Evolutionary conservation across 768 basidiomycete genomes (phyloP).

Genomic region (Nidularia pulvinata): DNA sequence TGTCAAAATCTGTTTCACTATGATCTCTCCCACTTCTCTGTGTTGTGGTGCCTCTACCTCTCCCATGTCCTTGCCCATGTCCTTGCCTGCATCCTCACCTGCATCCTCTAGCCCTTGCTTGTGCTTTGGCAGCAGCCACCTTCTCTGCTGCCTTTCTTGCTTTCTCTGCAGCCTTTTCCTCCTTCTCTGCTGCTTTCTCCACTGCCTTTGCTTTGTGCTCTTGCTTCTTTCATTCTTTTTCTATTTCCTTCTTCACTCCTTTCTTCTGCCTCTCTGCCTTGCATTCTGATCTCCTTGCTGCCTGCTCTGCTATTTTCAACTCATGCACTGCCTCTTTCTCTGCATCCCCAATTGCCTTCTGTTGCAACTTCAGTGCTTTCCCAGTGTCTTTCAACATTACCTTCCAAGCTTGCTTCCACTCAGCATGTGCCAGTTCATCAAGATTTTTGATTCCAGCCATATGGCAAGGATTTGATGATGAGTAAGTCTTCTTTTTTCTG

Average conservation of each 20-base stretch:
- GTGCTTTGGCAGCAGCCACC: too few relatives aligned
- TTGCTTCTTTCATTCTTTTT: too few relatives aligned
- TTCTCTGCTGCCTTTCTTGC: too few relatives aligned
- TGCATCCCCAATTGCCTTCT: constrained; percentile 2
- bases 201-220: too few relatives aligned
- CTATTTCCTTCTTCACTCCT: constrained; percentile 1
- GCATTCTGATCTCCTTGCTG: constrained; percentile 2
- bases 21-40: background rate
- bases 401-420: constrained; percentile 4
- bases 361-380: constrained; percentile 3
- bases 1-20: background rate
- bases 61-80: background rate
- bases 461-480: constrained; percentile 11
- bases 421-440: constrained; percentile 6
- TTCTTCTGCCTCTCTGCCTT: constrained; percentile 5
- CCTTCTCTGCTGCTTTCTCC: too few relatives aligned
- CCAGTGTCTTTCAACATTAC: constrained; percentile 2
- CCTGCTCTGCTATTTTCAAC: constrained; percentile 5
- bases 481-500: constrained; percentile 5
- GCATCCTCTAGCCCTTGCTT: too few relatives aligned
- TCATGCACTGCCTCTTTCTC: constrained; percentile 6
- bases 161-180: too few relatives aligned
- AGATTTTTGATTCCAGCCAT: constrained; percentile 16
- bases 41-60: background rate
- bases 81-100: too few relatives aligned